These are phyloP conservation scores for Pythium dissimile DNA, from an alignment of 352 stramenopile species.

Conservation along the genomic window DNA sequence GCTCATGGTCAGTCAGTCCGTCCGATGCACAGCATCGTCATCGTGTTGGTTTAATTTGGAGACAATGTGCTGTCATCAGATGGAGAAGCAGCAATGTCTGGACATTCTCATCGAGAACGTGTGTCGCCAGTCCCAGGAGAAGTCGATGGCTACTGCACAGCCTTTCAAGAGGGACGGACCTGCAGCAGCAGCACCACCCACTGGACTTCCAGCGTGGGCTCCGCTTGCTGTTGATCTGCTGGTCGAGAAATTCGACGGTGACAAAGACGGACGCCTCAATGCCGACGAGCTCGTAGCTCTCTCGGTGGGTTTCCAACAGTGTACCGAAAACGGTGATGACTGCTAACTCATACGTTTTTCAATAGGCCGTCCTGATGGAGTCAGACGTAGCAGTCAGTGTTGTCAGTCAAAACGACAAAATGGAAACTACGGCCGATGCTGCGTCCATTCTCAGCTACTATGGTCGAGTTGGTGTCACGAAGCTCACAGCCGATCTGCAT, in stretches of 20 bases:
- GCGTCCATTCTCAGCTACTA: constrained; percentile 29
- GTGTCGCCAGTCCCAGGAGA: no score
- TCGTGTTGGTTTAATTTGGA: no score
- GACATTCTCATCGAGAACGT: constrained; percentile 37
- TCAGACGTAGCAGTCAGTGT: neutral
- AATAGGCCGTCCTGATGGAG: neutral
- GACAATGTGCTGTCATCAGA: no score
- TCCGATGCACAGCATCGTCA: neutral
- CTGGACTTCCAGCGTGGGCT: constrained; percentile 27
- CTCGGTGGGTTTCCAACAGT: constrained; percentile 3
- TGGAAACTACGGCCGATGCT: neutral
- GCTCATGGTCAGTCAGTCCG: constrained; percentile 32
- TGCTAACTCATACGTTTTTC: no score
- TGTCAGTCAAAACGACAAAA: neutral
- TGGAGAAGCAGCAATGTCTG: constrained; percentile 51
- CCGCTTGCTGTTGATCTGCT: constrained; percentile 31
- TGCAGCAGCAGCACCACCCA: no score
- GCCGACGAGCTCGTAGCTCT: constrained; percentile 26
- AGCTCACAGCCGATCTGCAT: constrained; percentile 35
- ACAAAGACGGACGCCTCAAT: constrained; percentile 5
- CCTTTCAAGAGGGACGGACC: no score
- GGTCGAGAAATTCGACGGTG: constrained; percentile 19
- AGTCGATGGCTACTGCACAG: neutral
- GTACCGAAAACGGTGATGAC: no score
- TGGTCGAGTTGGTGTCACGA: constrained; percentile 10